A percentile compares a stretch with the other conserved stretches of the same genome.
Evolutionary conservation across 2,329 filamentous ascomycete genomes (phyloP).

Genomic region (Colletotrichum paranaense): DNA sequence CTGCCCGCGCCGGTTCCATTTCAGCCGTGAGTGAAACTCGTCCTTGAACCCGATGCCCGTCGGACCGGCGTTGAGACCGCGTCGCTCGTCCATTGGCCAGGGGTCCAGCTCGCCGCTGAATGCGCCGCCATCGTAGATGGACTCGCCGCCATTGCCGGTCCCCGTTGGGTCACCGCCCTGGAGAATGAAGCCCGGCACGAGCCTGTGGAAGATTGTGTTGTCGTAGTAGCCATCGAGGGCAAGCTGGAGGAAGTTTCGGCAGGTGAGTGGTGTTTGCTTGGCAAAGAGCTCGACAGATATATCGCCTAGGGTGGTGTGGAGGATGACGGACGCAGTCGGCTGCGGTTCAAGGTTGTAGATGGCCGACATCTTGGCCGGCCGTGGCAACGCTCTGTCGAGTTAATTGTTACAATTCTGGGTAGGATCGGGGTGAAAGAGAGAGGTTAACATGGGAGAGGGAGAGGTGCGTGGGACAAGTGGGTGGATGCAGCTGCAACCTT

Average conservation of each 20-base stretch:
- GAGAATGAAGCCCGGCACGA: constrained; percentile 91
- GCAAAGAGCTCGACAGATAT: constrained; percentile 94
- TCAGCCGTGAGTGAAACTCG: constrained; percentile 91
- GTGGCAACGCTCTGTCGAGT: not conserved
- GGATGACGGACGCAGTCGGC: constrained; percentile 89
- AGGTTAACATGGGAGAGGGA: not conserved
- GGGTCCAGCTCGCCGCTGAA: constrained; percentile 79
- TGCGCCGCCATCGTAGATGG: constrained; percentile 88
- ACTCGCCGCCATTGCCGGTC: constrained; percentile 90
- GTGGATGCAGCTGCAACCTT: constrained; percentile 1
- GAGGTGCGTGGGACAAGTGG: not conserved
- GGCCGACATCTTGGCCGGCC: constrained; percentile 74
- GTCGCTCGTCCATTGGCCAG: constrained; percentile 74
- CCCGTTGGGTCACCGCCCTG: constrained; percentile 96
- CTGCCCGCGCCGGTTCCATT: constrained; percentile 90
- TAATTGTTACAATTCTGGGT: too few relatives aligned
- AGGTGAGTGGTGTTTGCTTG: constrained; percentile 90
- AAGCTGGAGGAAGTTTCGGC: constrained; percentile 95
- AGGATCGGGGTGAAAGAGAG: not conserved
- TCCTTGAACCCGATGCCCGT: constrained; percentile 76
- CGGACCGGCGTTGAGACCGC: constrained; percentile 69
- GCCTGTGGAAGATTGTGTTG: constrained; percentile 91
- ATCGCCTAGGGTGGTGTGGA: constrained; percentile 91
- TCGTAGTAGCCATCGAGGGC: constrained; percentile 97
- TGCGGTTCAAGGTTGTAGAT: constrained; percentile 96